phyloP scores from a whole-genome alignment of 305 asterid species.

The Fraxinus greggii region DNA sequence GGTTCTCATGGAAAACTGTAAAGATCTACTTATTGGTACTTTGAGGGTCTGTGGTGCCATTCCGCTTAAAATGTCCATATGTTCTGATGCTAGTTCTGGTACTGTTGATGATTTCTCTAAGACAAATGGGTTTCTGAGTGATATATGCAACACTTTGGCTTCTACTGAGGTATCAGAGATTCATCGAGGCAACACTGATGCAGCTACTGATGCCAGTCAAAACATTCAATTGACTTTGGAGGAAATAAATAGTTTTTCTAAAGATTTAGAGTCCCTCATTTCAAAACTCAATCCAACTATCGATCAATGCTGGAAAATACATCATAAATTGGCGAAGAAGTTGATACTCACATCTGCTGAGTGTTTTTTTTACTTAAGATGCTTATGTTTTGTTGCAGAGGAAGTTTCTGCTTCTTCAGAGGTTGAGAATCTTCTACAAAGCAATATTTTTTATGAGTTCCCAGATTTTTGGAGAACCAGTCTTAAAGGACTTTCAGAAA shows the following conservation, averaged over 20 bases:
- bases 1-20: conserved; percentile 72
- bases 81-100: conserved; percentile 43
- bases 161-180: conserved; percentile 36
- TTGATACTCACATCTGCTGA: conserved; percentile 68
- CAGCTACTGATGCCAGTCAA: conserved; percentile 37
- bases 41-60: conserved; percentile 58
- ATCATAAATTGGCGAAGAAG: conserved; percentile 62
- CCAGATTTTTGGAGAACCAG: conserved; percentile 54
- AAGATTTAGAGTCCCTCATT: conserved; percentile 54
- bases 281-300: conserved; percentile 60
- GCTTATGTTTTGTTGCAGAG: conserved; percentile 46
- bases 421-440: conserved; percentile 37
- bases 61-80: conserved; percentile 49
- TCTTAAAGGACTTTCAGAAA: conserved; percentile 63
- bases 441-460: conserved; percentile 33
- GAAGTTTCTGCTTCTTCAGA: conserved; percentile 38
- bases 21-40: conserved; percentile 47
- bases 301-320: conserved; percentile 78
- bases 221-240: conserved; percentile 46
- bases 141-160: conserved; percentile 42
- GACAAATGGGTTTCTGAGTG: conserved; percentile 60
- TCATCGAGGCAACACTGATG: conserved; percentile 34
- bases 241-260: conserved; percentile 48
- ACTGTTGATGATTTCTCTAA: conserved; percentile 43
- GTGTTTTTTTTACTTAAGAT: conserved; percentile 69